phyloP scores from a whole-genome alignment of 2,329 filamentous ascomycete genomes.

The Sporothrix inflata region DNA sequence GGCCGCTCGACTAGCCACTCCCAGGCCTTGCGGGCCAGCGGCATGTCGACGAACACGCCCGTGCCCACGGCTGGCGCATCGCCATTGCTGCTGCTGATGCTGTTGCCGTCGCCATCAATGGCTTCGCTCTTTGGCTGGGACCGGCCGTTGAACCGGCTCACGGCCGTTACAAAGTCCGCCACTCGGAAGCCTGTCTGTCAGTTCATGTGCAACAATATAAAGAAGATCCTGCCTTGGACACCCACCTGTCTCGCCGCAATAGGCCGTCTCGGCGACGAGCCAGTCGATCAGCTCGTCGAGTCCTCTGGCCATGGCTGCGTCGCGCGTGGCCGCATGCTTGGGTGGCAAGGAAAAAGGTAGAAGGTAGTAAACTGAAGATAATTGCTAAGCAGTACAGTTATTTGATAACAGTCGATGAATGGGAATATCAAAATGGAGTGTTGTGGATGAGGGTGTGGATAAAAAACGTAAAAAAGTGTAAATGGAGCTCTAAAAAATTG shows the following conservation, averaged over 20 bases:
- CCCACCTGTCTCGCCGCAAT: slow-evolving; percentile 48
- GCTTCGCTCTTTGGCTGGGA: slow-evolving; percentile 7
- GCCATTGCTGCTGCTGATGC: neutral
- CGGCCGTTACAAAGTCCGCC: slow-evolving; percentile 34
- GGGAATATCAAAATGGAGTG: neutral
- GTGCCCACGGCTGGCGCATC: neutral
- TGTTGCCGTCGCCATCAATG: neutral
- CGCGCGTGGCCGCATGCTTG: slow-evolving; percentile 18
- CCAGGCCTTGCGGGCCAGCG: slow-evolving; percentile 48
- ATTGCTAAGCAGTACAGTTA: neutral
- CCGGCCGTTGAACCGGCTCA: slow-evolving; percentile 31
- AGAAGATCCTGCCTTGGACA: neutral
- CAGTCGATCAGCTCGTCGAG: slow-evolving; percentile 51
- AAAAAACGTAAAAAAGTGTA: slow-evolving; percentile 3
- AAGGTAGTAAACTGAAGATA: neutral
- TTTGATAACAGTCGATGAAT: neutral
- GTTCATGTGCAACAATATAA: neutral
- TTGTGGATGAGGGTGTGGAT: neutral
- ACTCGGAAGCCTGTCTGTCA: slow-evolving; percentile 33
- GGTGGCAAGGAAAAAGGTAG: neutral
- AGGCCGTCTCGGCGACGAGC: slow-evolving; percentile 50
- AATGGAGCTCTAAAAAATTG: slow-evolving; percentile 21
- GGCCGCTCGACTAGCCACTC: slow-evolving; percentile 46
- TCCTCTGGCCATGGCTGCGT: slow-evolving; percentile 43
- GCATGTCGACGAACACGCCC: slow-evolving; percentile 13